Conservation (phyloP, 164 flowering plant species). For the Dillenia turbinata region DNA sequence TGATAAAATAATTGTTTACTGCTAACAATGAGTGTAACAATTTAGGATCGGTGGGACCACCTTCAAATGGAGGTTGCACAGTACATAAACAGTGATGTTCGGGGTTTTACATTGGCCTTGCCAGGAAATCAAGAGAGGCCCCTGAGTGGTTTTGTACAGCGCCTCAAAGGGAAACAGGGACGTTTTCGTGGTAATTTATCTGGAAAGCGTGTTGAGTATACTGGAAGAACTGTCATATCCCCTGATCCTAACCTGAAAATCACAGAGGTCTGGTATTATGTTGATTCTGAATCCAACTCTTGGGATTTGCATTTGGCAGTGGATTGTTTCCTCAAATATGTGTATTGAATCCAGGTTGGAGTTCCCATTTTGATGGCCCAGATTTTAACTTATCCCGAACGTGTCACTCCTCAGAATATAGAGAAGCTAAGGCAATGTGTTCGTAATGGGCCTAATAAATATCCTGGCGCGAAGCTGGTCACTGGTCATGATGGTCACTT, state of each 20-base stretch:
- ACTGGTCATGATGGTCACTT: conserved; percentile 49
- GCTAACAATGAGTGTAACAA: conserved; percentile 10
- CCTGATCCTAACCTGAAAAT: conserved; percentile 98
- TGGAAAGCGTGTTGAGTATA: conserved; percentile 95
- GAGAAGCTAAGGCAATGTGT: conserved; percentile 89
- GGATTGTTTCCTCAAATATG: conserved; percentile 9
- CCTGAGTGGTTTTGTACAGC: conserved; percentile 83
- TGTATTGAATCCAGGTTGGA: conserved; percentile 51
- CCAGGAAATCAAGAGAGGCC: conserved; percentile 17
- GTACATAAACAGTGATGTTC: conserved; percentile 80
- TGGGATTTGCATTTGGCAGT: conserved; percentile 1
- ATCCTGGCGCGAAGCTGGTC: conserved; percentile 87
- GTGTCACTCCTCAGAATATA: conserved; percentile 76
- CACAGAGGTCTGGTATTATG: conserved; percentile 58
- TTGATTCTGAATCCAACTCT: not conserved
- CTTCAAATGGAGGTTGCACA: conserved; percentile 83
- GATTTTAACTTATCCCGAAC: conserved; percentile 81
- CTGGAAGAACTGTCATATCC: conserved; percentile 97
- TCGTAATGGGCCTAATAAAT: conserved; percentile 73
- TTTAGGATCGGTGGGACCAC: conserved; percentile 59
- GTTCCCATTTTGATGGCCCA: conserved; percentile 83
- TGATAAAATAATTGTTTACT: not conserved
- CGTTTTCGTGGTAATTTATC: conserved; percentile 88
- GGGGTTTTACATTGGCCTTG: conserved; percentile 39
- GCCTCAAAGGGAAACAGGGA: conserved; percentile 94